Conservation (phyloP, 192 early-diverging fungal species). For the Geranomyces michiganensis region DNA sequence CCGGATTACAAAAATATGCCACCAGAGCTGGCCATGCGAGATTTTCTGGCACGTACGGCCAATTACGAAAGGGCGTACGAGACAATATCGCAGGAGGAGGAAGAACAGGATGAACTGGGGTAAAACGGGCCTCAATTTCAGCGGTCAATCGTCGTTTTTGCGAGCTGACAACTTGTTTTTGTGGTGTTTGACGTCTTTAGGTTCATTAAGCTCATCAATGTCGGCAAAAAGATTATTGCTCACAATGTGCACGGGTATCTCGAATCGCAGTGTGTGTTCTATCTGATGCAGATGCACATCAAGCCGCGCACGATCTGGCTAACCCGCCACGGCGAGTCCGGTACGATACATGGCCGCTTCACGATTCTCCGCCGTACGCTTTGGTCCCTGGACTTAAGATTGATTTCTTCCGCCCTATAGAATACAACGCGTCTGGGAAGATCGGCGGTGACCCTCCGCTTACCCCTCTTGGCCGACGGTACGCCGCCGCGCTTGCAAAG, state of each 20-base stretch:
- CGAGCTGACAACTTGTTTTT: not conserved
- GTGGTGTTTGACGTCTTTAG: conserved; percentile 31
- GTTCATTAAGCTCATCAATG: conserved; percentile 96
- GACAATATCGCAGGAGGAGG: conserved; percentile 81
- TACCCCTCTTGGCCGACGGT: conserved; percentile 70
- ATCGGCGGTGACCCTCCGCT: conserved; percentile 90
- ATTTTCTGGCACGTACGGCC: conserved; percentile 81
- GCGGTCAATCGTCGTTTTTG: not conserved
- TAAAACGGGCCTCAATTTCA: not conserved
- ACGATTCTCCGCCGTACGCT: not conserved
- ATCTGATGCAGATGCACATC: conserved; percentile 97
- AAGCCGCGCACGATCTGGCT: conserved; percentile 82
- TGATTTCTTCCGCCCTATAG: conserved; percentile 37
- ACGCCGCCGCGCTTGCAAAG: conserved; percentile 71
- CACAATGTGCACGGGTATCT: conserved; percentile 94
- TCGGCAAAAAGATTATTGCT: conserved; percentile 93
- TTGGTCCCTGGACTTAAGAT: not conserved
- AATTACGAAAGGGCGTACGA: conserved; percentile 96
- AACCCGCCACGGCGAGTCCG: conserved; percentile 88
- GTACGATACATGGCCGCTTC: conserved; percentile 29
- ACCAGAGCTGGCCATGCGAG: conserved; percentile 75
- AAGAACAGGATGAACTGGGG: conserved; percentile 61
- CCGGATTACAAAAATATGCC: conserved; percentile 93
- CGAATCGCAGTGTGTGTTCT: conserved; percentile 92
- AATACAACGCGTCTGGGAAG: conserved; percentile 78